Evolutionary conservation across 768 basidiomycete genomes (phyloP), one percentile per base, ranked within the genome.

Genomic region (Lyophyllum semitale): DNA sequence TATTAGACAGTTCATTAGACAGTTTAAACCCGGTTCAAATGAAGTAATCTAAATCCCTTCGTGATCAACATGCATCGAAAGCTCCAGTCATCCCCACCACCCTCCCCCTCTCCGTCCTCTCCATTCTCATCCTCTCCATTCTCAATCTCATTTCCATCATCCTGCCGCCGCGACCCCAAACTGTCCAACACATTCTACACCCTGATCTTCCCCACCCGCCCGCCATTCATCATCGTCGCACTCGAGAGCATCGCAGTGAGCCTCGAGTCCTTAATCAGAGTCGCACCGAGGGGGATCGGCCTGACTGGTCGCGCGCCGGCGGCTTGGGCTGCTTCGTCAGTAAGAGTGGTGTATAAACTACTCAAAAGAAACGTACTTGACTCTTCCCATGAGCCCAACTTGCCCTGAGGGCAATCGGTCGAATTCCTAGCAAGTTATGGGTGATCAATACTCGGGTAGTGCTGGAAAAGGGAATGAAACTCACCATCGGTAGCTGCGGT

Each of bases 351-450:
- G n/a, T n/a, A n/a, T n/a, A n/a, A n/a, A n/a, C 41, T 20, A 8
- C 22, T 23, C 22, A 58, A 33, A 23, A 13, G 18, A 11, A 12
- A 74, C 87, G 61, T 53, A 91, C 91, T 89, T 93, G 53, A 93
- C 77, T 12, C 91, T 76, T 1, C 89, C 89, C 51, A 92, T 89
- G 32, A 93, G 77, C 52, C 80, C 82, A 22, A 92, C 91, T 51
- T 80, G 73, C 3, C 91, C 91, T 0, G 84, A 84, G 0, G 86
- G 84, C 62, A 87, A 81, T 20, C 73, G 74, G 59, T 85, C 84
- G 62, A 90, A 93, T 62, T 93, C 91, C 1, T 78, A 63, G 61
- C 88, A 91, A 67, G 93, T 93, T 15, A 92, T n/a, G n/a, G n/a
- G n/a, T n/a, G n/a, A n/a, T n/a, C n/a, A n/a, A n/a, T n/a, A n/a